phyloP scores from a whole-genome alignment of 106 monocot genomes.

The Ottelia alismoides region DNA sequence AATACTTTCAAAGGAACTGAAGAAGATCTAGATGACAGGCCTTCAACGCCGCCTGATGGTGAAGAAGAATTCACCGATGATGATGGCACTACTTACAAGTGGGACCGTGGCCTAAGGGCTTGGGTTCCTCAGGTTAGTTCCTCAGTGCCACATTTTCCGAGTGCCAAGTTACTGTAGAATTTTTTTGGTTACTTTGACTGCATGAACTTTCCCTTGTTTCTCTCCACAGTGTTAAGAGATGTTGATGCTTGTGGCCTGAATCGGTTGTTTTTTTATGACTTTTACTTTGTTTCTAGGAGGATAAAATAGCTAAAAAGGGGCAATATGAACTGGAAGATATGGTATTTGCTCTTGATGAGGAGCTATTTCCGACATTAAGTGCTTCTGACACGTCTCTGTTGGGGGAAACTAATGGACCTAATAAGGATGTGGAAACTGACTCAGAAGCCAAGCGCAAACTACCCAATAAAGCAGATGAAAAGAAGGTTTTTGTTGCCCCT shows the following conservation, averaged over 20 bases:
- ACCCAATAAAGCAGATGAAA: conserved; percentile 58
- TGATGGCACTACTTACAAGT: conserved; percentile 91
- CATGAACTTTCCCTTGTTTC: too few species aligned
- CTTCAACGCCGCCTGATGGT: conserved; percentile 78
- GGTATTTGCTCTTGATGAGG: conserved; percentile 71
- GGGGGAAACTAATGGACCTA: conserved; percentile 23
- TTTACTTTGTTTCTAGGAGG: too few species aligned
- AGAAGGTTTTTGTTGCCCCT: conserved; percentile 51
- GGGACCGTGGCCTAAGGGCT: conserved; percentile 66
- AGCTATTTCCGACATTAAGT: conserved; percentile 39
- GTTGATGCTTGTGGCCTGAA: too few species aligned
- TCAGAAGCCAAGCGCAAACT: conserved; percentile 49
- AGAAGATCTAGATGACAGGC: conserved; percentile 37
- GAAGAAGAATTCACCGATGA: conserved; percentile 97
- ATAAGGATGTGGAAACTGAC: conserved; percentile 25
- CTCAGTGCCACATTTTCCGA: too few species aligned
- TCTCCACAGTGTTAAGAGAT: too few species aligned
- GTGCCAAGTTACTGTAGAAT: too few species aligned
- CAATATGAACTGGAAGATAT: conserved; percentile 63
- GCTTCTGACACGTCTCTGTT: conserved; percentile 15
- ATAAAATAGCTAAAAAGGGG: conserved; percentile 12
- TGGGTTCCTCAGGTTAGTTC: conserved; percentile 99
- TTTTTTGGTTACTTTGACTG: too few species aligned
- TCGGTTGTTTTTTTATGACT: too few species aligned
- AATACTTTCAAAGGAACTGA: conserved; percentile 11